Conservation (phyloP, 2,329 filamentous ascomycete species). For the Whalleya microplaca region DNA sequence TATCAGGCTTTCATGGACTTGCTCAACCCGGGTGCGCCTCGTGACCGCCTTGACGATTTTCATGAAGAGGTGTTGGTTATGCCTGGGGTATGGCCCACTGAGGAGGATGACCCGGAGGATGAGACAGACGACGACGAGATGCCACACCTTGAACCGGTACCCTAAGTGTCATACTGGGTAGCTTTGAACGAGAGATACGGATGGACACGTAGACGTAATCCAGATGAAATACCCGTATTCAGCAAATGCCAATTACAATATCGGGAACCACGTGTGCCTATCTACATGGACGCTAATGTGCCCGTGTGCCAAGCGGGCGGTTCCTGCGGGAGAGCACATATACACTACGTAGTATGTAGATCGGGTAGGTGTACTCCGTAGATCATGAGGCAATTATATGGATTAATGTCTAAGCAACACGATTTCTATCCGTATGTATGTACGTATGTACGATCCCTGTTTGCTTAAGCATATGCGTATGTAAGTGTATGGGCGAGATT, state of each 20-base stretch:
- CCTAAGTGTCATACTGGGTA: background rate
- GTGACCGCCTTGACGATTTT: background rate
- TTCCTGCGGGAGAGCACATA: slow-evolving; percentile 16
- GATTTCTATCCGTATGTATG: too few relatives aligned
- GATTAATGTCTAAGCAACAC: background rate
- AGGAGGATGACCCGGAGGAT: slow-evolving; percentile 14
- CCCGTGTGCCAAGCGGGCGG: background rate
- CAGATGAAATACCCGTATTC: background rate
- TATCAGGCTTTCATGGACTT: slow-evolving; percentile 27
- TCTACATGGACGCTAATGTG: background rate
- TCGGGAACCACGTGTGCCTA: too few relatives aligned
- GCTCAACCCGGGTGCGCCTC: slow-evolving; percentile 2
- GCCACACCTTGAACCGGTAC: slow-evolving; percentile 5
- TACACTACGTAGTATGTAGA: too few relatives aligned
- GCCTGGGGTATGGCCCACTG: slow-evolving; percentile 31
- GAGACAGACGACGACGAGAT: slow-evolving; percentile 22
- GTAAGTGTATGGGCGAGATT: background rate
- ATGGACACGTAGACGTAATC: too few relatives aligned
- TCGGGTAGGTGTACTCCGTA: slow-evolving; percentile 11
- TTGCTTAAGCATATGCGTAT: background rate
- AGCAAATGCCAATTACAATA: background rate
- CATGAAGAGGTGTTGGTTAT: slow-evolving; percentile 15
- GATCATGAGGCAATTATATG: slow-evolving; percentile 15
- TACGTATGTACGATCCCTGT: too few relatives aligned
- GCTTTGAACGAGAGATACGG: background rate